These are phyloP conservation scores for Populus hybrid DNA, from an alignment of 441 rosid species.

Conservation along the genomic window DNA sequence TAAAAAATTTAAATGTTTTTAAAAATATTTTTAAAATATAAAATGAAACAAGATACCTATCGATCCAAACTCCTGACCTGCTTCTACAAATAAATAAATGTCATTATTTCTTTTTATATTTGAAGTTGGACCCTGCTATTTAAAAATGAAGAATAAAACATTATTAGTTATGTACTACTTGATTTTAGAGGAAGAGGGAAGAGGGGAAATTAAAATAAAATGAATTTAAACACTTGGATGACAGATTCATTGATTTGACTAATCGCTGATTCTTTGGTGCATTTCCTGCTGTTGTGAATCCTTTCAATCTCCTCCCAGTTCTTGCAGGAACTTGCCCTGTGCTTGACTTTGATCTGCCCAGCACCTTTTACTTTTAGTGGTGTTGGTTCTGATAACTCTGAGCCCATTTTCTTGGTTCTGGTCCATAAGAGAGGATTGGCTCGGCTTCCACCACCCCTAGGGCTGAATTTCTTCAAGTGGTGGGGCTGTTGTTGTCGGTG, in stretches of 20 bases:
- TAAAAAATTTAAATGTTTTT: too few species aligned
- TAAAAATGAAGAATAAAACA: too few species aligned
- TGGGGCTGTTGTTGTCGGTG: constrained; percentile 22
- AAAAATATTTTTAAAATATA: too few species aligned
- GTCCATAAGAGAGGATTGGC: constrained; percentile 69
- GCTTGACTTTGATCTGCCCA: constrained; percentile 85
- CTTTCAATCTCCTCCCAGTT: constrained; percentile 93
- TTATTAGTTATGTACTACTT: too few species aligned
- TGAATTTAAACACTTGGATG: background rate
- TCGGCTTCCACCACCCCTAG: constrained; percentile 24
- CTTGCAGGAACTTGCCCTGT: constrained; percentile 50
- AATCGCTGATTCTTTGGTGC: constrained; percentile 33
- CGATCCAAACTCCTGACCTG: too few species aligned
- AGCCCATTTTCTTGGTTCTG: constrained; percentile 44
- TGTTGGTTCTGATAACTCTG: constrained; percentile 64
- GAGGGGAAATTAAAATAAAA: background rate
- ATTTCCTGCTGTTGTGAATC: constrained; percentile 47
- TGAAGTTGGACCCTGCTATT: too few species aligned
- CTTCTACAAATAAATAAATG: too few species aligned
- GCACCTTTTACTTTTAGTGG: constrained; percentile 88
- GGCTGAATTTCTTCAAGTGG: constrained; percentile 38
- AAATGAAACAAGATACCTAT: too few species aligned
- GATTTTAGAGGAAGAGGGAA: background rate
- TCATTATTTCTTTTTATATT: too few species aligned
- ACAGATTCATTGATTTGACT: too few species aligned